Percentiles rank a stretch among this genome's conserved stretches.
These are phyloP conservation scores for Phyllosticta citriasiana DNA, from an alignment of 2,329 filamentous ascomycete species.

Conservation along the genomic window DNA sequence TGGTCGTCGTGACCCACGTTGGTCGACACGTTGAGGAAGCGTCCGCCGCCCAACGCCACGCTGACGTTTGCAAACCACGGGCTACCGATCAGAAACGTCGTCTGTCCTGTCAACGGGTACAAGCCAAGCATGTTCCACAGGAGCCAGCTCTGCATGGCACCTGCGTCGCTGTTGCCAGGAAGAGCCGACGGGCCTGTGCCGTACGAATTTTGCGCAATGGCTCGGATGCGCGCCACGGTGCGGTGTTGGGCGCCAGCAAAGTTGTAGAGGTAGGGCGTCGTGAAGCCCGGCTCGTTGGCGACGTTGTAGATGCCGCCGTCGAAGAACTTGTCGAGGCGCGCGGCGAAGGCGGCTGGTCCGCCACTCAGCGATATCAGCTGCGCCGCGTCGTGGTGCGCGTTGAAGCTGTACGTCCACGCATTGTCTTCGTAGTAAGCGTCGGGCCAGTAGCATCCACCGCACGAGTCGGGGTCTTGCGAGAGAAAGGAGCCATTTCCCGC, in stretches of 20 bases:
- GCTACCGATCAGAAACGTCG: constrained; percentile 52
- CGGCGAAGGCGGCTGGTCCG: constrained; percentile 45
- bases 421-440: constrained; percentile 50
- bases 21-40: constrained; percentile 45
- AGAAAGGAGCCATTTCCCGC: constrained; percentile 39
- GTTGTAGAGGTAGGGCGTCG: constrained; percentile 59
- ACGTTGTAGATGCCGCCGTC: constrained; percentile 45
- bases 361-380: constrained; percentile 45
- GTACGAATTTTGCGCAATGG: constrained; percentile 52
- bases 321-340: constrained; percentile 53
- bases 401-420: constrained; percentile 58
- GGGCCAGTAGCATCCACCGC: constrained; percentile 57
- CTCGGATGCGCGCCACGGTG: constrained; percentile 48
- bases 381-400: constrained; percentile 56
- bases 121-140: constrained; percentile 41
- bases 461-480: constrained; percentile 40
- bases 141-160: constrained; percentile 62
- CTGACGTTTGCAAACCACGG: constrained; percentile 40
- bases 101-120: constrained; percentile 59
- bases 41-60: constrained; percentile 47
- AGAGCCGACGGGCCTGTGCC: constrained; percentile 45
- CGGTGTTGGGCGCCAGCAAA: constrained; percentile 54
- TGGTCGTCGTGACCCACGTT: constrained; percentile 35
- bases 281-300: constrained; percentile 59
- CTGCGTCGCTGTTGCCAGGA: constrained; percentile 61